These are phyloP conservation scores for Lomentospora prolificans DNA, from an alignment of 2,329 filamentous ascomycete species.

Conservation along the genomic window DNA sequence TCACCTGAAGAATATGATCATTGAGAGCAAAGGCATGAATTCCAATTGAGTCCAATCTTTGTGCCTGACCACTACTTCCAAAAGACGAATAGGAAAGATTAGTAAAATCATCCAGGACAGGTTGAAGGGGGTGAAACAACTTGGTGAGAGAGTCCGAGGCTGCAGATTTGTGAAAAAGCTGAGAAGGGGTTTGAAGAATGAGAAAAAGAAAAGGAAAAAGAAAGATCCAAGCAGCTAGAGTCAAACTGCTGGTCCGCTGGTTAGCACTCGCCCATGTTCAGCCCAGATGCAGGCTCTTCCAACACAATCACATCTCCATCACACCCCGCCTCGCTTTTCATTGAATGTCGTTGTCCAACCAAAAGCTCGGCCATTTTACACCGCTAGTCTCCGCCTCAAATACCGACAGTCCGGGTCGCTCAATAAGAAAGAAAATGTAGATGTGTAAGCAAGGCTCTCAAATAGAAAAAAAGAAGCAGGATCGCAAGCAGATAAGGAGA, in stretches of 20 bases:
- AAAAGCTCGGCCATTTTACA: background rate
- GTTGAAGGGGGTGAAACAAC: background rate
- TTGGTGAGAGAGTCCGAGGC: background rate
- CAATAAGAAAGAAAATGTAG: background rate
- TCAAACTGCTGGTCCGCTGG: background rate
- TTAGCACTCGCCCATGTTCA: too few species aligned
- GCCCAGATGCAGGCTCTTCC: background rate
- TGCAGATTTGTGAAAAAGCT: too few species aligned
- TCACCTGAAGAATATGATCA: too few species aligned
- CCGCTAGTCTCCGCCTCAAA: background rate
- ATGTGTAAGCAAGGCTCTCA: background rate
- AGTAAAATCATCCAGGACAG: background rate
- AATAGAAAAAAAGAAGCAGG: background rate
- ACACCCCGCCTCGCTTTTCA: background rate
- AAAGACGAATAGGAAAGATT: background rate
- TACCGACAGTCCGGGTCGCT: background rate
- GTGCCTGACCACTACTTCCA: background rate
- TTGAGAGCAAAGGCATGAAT: too few species aligned
- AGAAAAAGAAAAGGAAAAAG: background rate
- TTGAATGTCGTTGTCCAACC: background rate
- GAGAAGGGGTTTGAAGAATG: background rate
- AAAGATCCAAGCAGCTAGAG: background rate
- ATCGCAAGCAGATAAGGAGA: background rate
- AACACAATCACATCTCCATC: background rate
- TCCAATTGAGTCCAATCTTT: background rate